Conservation (phyloP, 768 basidiomycete species). For the Mycena metata region DNA sequence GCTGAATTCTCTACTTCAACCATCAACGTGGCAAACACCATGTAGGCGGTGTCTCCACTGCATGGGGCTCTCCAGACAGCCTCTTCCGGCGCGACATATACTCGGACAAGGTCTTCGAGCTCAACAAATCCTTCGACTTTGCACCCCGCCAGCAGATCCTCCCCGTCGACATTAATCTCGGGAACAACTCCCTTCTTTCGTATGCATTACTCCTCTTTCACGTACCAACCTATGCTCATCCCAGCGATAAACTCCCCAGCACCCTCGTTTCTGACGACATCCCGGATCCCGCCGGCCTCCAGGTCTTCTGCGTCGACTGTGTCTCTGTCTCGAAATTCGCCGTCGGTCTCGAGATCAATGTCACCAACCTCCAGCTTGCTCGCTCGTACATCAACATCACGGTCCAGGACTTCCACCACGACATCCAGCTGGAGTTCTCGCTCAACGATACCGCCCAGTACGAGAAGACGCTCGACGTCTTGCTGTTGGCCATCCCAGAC, state of each 20-base stretch:
- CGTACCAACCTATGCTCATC: no score
- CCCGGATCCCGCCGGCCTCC: conserved; percentile 19
- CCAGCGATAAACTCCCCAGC: no score
- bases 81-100: no score
- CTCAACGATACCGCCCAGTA: background rate
- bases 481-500: conserved; percentile 14
- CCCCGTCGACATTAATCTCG: conserved; percentile 4
- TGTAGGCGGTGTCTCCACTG: background rate
- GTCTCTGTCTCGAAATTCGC: conserved; percentile 22
- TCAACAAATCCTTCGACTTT: conserved; percentile 19
- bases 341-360: conserved; percentile 26
- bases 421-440: conserved; percentile 29
- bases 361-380: background rate
- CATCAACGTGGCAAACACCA: background rate
- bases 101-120: conserved; percentile 3
- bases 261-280: no score
- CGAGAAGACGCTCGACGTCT: conserved; percentile 12
- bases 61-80: background rate
- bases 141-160: conserved; percentile 30
- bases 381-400: conserved; percentile 23
- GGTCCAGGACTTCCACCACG: conserved; percentile 25
- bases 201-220: no score
- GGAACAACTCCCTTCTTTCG: background rate
- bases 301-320: conserved; percentile 33
- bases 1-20: background rate